Conservation (phyloP, 306 rosid genomes). For the Malus sieversii region DNA sequence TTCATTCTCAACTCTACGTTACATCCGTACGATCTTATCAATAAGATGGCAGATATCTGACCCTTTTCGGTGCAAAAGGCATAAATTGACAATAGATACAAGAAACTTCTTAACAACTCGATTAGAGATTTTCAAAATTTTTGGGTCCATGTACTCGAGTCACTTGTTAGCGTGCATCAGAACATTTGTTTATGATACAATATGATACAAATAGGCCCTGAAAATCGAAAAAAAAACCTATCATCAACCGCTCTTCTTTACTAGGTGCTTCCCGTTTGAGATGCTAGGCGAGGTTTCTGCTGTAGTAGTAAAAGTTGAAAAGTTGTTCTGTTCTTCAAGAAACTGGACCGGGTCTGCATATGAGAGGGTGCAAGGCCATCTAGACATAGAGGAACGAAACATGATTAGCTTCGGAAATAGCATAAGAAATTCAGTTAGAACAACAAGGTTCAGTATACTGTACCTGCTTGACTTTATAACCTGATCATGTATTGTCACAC, state of each 20-base stretch:
- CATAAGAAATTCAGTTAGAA: not conserved
- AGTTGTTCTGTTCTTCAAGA: constrained; percentile 35
- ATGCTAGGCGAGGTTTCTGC: constrained; percentile 8
- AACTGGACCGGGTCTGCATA: constrained; percentile 44
- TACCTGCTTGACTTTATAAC: constrained; percentile 53
- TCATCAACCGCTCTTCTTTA: constrained; percentile 26
- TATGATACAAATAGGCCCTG: not conserved
- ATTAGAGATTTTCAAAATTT: not conserved
- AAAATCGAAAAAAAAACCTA: not conserved
- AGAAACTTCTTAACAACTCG: not conserved
- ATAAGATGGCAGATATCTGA: not conserved
- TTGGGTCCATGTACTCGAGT: constrained; percentile 1
- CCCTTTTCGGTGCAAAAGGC: not conserved
- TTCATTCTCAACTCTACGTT: not conserved
- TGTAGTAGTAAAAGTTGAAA: constrained; percentile 7
- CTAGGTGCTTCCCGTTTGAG: constrained; percentile 34
- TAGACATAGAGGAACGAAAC: constrained; percentile 8
- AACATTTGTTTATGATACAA: not conserved
- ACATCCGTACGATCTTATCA: not conserved
- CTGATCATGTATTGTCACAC: constrained; percentile 19
- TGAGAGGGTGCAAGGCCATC: constrained; percentile 47
- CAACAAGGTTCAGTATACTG: not conserved
- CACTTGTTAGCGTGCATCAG: not conserved
- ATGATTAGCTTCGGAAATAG: not conserved
- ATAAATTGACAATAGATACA: not conserved